Percentiles rank a stretch among this genome's conserved stretches.
phyloP scores from a whole-genome alignment of 176 grass and related monocot species.

The Carex parvula region DNA sequence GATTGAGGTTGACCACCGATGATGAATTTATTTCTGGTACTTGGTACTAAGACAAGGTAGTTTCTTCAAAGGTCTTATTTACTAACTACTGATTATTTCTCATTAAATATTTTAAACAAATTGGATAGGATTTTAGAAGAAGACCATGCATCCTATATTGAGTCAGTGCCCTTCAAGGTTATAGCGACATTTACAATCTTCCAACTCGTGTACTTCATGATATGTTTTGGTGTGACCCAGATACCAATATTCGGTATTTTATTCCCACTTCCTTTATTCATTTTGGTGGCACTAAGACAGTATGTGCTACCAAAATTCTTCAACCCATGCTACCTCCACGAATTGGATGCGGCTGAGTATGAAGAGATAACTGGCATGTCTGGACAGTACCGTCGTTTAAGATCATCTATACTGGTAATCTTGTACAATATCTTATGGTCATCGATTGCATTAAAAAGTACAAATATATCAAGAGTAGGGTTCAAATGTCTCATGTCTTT shows the following conservation, averaged over 20 bases:
- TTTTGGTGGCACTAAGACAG: conserved; percentile 66
- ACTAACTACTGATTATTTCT: too few relatives aligned
- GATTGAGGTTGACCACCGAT: too few relatives aligned
- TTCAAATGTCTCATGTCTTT: too few relatives aligned
- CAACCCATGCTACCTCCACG: conserved; percentile 37
- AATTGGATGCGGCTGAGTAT: conserved; percentile 79
- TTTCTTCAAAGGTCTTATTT: too few relatives aligned
- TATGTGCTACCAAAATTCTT: conserved; percentile 65
- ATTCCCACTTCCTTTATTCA: conserved; percentile 77
- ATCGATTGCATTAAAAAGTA: background rate
- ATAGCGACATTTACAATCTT: conserved; percentile 73
- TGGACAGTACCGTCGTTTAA: conserved; percentile 13
- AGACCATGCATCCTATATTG: conserved; percentile 76
- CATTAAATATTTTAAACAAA: too few relatives aligned
- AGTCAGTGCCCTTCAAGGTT: conserved; percentile 60
- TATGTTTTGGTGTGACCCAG: conserved; percentile 79
- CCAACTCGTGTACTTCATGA: conserved; percentile 63
- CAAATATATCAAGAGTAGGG: background rate
- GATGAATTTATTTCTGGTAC: too few relatives aligned
- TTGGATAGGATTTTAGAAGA: conserved; percentile 76
- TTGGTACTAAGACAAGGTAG: too few relatives aligned
- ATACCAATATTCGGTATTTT: conserved; percentile 82
- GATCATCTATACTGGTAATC: conserved; percentile 36
- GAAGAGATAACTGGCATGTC: conserved; percentile 54
- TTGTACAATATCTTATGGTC: background rate